Evolutionary conservation across 306 rosid species (phyloP).

Genomic region (Ziziphus jujuba): DNA sequence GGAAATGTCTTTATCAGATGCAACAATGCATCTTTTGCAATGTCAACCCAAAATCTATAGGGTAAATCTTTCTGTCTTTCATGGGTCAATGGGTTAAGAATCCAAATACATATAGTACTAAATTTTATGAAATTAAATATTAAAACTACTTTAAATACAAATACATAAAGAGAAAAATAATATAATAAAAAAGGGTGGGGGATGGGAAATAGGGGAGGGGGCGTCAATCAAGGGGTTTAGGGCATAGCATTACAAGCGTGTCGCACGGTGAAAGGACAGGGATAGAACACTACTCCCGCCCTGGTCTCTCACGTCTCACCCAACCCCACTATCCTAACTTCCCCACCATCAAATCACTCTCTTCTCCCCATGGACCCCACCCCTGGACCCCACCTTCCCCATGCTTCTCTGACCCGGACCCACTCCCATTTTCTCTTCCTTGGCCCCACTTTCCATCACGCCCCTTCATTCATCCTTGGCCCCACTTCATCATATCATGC

Average conservation of each 20-base stretch:
- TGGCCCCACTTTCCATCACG: neutral
- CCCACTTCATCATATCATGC: too few species aligned
- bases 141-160: neutral
- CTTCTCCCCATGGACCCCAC: too few species aligned
- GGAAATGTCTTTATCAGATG: neutral
- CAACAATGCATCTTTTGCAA: constrained; percentile 4
- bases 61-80: neutral
- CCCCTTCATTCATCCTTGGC: too few species aligned
- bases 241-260: constrained; percentile 31
- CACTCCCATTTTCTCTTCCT: neutral
- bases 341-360: constrained; percentile 1
- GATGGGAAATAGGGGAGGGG: neutral
- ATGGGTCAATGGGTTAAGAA: neutral
- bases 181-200: too few species aligned
- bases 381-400: neutral
- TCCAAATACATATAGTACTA: too few species aligned
- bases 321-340: neutral
- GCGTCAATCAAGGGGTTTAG: constrained; percentile 6
- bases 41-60: constrained; percentile 1
- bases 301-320: constrained; percentile 6
- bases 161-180: too few species aligned
- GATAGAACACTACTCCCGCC: constrained; percentile 11
- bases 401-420: neutral
- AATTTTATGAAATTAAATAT: neutral
- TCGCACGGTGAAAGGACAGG: constrained; percentile 18